A percentile compares a stretch with the other conserved stretches of the same genome.
Conservation (phyloP, 2,329 filamentous ascomycete species). For the Lachnellula suecica region DNA sequence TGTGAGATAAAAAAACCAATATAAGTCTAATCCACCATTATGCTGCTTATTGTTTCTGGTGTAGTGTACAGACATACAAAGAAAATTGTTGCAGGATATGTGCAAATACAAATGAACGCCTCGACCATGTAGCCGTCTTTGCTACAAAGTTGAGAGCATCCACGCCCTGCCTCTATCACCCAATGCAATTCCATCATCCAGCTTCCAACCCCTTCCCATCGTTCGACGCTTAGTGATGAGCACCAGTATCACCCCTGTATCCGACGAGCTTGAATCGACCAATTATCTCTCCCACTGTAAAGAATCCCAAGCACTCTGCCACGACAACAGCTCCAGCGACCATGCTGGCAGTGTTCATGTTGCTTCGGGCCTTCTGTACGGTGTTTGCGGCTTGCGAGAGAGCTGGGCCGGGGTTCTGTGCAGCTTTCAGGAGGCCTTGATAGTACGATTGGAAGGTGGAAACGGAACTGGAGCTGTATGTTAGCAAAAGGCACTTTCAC, state of each 20-base stretch:
- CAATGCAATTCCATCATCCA: not conserved
- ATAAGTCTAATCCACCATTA: conserved; percentile 22
- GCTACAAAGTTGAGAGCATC: conserved; percentile 3
- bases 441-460: conserved; percentile 86
- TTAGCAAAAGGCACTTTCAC: conserved; percentile 2
- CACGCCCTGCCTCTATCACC: conserved; percentile 12
- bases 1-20: too few relatives aligned
- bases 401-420: conserved; percentile 67
- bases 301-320: conserved; percentile 92
- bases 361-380: conserved; percentile 58
- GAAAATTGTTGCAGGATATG: conserved; percentile 22
- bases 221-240: conserved; percentile 48
- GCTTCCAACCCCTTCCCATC: not conserved
- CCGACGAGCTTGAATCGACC: conserved; percentile 93
- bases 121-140: conserved; percentile 3
- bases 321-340: conserved; percentile 72
- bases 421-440: conserved; percentile 68
- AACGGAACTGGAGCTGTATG: conserved; percentile 56
- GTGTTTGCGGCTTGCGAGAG: conserved; percentile 53
- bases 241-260: conserved; percentile 71
- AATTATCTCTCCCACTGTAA: conserved; percentile 96
- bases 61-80: conserved; percentile 28
- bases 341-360: conserved; percentile 69
- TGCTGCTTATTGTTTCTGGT: conserved; percentile 25
- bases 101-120: conserved; percentile 18